phyloP scores from a whole-genome alignment of 306 rosid species.

The Dalbergia cochinchinensis region DNA sequence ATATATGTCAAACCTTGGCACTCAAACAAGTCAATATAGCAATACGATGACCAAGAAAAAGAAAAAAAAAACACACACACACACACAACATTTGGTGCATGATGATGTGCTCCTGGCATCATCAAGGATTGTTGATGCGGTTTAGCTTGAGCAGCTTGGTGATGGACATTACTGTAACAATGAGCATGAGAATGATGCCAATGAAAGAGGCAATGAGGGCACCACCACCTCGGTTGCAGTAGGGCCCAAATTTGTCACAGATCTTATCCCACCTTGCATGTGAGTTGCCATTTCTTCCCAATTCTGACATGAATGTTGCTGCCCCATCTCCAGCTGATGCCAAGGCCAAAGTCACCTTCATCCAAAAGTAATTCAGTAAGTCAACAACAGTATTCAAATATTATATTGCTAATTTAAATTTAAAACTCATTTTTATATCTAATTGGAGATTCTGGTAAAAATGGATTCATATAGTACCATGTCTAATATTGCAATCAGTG shows the following conservation, averaged over 20 bases:
- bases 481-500: slow-evolving; percentile 72
- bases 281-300: slow-evolving; percentile 84
- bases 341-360: slow-evolving; percentile 61
- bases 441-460: neutral
- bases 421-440: neutral
- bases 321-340: slow-evolving; percentile 78
- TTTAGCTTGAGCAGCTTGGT: slow-evolving; percentile 59
- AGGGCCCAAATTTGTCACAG: slow-evolving; percentile 73
- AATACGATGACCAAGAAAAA: neutral
- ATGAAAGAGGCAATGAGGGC: slow-evolving; percentile 74
- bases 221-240: slow-evolving; percentile 63
- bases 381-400: neutral
- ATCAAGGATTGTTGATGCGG: slow-evolving; percentile 29
- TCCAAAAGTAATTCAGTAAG: neutral
- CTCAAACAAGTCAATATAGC: neutral
- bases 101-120: neutral
- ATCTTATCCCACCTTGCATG: slow-evolving; percentile 90
- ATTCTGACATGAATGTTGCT: slow-evolving; percentile 80
- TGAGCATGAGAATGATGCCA: slow-evolving; percentile 64
- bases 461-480: slow-evolving; percentile 55
- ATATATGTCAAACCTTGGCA: neutral
- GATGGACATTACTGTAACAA: slow-evolving; percentile 66
- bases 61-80: neutral
- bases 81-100: neutral
- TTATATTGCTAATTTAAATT: slow-evolving; percentile 9